Conservation (phyloP, 345 rosid species). For the Ailanthus altissimus region DNA sequence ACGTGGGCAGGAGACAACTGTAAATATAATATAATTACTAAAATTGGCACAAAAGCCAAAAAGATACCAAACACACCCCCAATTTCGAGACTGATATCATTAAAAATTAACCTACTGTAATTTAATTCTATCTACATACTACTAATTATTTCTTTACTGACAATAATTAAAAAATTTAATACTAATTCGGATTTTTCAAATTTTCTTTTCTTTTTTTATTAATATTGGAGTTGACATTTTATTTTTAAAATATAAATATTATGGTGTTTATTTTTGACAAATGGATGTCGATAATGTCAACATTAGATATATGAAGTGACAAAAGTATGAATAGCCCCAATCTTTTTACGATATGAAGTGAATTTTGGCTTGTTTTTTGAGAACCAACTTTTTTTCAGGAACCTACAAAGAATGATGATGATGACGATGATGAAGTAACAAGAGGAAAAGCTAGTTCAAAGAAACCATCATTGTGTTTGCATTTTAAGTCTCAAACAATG, state of each 20-base stretch:
- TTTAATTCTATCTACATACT: no score
- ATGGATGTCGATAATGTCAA: not conserved
- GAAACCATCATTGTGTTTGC: slow-evolving; percentile 6
- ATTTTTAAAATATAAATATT: not conserved
- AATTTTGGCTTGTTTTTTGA: not conserved
- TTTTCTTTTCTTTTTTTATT: not conserved
- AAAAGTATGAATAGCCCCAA: no score
- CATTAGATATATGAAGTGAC: not conserved
- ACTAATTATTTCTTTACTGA: no score
- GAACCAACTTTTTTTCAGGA: not conserved
- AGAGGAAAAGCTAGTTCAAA: slow-evolving; percentile 5
- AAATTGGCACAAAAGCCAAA: slow-evolving; percentile 8
- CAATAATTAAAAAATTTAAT: no score
- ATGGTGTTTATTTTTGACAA: not conserved
- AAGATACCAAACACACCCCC: not conserved
- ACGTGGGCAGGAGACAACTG: slow-evolving; percentile 42
- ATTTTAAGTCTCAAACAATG: not conserved
- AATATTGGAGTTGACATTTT: not conserved
- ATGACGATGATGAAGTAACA: not conserved
- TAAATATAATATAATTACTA: not conserved
- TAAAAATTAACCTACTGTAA: no score
- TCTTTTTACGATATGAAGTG: not conserved
- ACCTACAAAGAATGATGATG: no score
- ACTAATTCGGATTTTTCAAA: no score
- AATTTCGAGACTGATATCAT: not conserved